phyloP scores from a whole-genome alignment of 495 filamentous ascomycete genomes.

The Aspergillus hancockii region DNA sequence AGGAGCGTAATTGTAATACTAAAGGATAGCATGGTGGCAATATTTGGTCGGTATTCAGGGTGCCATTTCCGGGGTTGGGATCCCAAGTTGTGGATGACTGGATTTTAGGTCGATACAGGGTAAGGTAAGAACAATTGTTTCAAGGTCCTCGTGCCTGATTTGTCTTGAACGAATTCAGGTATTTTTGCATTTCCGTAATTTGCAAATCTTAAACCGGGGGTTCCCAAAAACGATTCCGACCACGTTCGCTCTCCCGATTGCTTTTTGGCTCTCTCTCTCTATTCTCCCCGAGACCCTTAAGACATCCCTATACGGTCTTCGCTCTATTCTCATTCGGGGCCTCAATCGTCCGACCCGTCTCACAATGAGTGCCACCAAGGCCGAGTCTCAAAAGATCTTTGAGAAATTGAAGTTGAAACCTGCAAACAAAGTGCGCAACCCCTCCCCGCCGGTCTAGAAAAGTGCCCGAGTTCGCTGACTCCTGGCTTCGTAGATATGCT shows the following conservation, averaged over 20 bases:
- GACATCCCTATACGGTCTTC: not conserved
- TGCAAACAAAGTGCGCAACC: conserved; percentile 78
- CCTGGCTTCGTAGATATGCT: conserved; percentile 70
- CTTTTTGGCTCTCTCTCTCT: conserved; percentile 23
- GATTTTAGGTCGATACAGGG: no score
- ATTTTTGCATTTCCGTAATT: not conserved
- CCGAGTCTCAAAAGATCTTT: conserved; percentile 94
- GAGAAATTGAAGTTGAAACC: conserved; percentile 93
- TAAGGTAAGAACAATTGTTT: not conserved
- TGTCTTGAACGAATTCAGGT: not conserved
- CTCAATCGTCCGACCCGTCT: conserved; percentile 2
- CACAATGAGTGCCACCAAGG: conserved; percentile 87
- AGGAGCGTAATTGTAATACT: conserved; percentile 22
- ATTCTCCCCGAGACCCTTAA: conserved; percentile 15
- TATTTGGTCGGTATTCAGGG: not conserved
- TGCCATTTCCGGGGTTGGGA: no score
- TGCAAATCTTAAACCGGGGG: conserved; percentile 17
- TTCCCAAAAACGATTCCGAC: conserved; percentile 26
- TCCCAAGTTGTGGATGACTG: no score
- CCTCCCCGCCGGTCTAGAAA: conserved; percentile 23
- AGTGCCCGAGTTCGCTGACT: conserved; percentile 19
- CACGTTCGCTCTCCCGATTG: conserved; percentile 35
- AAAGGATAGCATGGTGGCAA: not conserved
- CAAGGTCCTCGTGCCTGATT: not conserved
- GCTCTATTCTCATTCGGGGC: conserved; percentile 4